A percentile compares a stretch with the other conserved stretches of the same genome.
These are phyloP conservation scores for Schizonepeta tenuifolia DNA, from an alignment of 257 asterid species.

Conservation along the genomic window DNA sequence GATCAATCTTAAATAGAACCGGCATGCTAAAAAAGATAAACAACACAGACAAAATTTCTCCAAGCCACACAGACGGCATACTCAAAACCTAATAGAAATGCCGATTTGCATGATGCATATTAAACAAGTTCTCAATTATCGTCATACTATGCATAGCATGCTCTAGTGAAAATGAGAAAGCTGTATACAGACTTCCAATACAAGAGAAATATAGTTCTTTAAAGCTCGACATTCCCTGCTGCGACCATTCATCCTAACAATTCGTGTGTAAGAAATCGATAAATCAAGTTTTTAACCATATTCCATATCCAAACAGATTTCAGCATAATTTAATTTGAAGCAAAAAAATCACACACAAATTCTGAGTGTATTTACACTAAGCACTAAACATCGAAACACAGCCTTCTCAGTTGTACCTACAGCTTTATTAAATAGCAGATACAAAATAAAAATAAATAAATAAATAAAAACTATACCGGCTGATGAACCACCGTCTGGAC, in stretches of 20 bases:
- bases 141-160: neutral
- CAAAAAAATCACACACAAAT: neutral
- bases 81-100: neutral
- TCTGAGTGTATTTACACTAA: neutral
- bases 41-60: neutral
- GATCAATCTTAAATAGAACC: neutral
- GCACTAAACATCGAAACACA: neutral
- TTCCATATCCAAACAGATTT: neutral
- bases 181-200: neutral
- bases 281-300: neutral
- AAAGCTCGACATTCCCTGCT: neutral
- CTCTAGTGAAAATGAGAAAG: neutral
- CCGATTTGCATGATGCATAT: neutral
- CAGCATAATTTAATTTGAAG: neutral
- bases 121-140: neutral
- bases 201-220: neutral
- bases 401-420: no score
- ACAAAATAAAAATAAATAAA: neutral
- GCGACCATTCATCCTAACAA: conserved; percentile 1
- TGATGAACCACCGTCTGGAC: conserved; percentile 39
- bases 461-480: conserved; percentile 40
- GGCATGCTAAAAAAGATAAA: neutral
- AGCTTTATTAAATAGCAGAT: no score
- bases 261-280: neutral
- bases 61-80: neutral